Evolutionary conservation across 164 flowering plant species (phyloP), one percentile per base, ranked within the genome.

Genomic region (Piper betle): DNA sequence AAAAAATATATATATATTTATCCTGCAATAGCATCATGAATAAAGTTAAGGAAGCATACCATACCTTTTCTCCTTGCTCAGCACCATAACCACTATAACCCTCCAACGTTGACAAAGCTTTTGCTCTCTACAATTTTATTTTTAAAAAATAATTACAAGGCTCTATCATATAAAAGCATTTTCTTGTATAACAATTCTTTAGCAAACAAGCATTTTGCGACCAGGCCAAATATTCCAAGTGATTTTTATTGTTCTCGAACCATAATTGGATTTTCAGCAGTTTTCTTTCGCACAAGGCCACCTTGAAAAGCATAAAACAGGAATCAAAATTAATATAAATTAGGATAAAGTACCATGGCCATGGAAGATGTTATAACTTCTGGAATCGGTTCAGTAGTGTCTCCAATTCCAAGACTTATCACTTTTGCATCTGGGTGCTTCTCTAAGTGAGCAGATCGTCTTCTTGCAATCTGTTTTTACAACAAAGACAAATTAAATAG

Each of bases 51-150:
- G 50, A 46, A 46, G 9, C 50, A 46, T 9, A 1, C 15, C 15
- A 46, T 46, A 89, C 98, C 64, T 78, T 81, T 68, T 87, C 90
- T 62, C 97, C 97, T 80, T 90, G 97, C 72, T 90, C 97, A 54
- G 96, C 83, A 61, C 99, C 99, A 77, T 93, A 93, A 62, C 99
- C 99, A 74, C 93, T 88, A 65, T 93, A 93, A 52, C 99, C 99
- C 64, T 86, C 86, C 33, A 78, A 25, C 4, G 99, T 90, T 48
- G 97, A 80, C 75, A 93, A 72, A 39, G 72, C 86, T 55, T 66
- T 62, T 67, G 94, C 64, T 72, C 78, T 77, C 98, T 89, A 82
- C 63, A 68, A 38, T 20, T 54, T 39, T 25, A 54, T 13, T 6
- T 58, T 58, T n/a, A 12, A 5, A 15, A 46, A 46, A 42, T 10